These are phyloP conservation scores for Sugiyamaella castrensis DNA, from an alignment of 1,139 yeast species.

Conservation along the genomic window DNA sequence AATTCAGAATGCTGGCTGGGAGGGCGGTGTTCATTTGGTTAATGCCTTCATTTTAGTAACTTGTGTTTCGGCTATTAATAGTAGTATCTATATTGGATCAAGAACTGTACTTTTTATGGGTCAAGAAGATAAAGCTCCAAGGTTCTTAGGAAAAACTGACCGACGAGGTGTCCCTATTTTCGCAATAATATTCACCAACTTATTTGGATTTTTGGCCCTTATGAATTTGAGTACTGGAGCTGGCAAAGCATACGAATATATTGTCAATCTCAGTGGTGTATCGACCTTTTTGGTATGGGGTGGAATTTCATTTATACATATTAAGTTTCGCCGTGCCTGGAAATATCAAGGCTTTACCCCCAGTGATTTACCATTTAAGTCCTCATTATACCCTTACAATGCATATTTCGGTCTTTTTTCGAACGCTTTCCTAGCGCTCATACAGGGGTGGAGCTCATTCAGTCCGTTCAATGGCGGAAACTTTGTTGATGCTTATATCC, in stretches of 20 bases:
- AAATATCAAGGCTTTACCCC: constrained; percentile 45
- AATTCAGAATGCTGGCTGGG: constrained; percentile 61
- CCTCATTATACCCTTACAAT: constrained; percentile 52
- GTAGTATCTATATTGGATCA: constrained; percentile 63
- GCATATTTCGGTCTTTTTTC: constrained; percentile 51
- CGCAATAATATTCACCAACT: constrained; percentile 46
- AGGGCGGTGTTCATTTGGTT: constrained; percentile 67
- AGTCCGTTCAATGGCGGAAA: constrained; percentile 57
- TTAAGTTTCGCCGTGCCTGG: constrained; percentile 54
- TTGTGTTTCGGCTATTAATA: constrained; percentile 69
- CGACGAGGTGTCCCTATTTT: constrained; percentile 60
- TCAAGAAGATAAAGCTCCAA: constrained; percentile 60
- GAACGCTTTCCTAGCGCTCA: constrained; percentile 54
- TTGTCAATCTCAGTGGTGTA: constrained; percentile 70
- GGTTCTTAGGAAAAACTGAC: constrained; percentile 51
- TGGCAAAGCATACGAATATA: constrained; percentile 72
- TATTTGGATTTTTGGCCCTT: constrained; percentile 52
- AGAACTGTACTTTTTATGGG: constrained; percentile 61
- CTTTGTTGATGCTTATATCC: constrained; percentile 64
- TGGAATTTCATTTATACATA: constrained; percentile 49
- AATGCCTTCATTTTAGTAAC: constrained; percentile 72
- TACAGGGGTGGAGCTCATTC: constrained; percentile 68
- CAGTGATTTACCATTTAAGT: constrained; percentile 53
- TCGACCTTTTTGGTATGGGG: constrained; percentile 54
- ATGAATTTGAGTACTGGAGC: constrained; percentile 66